Conservation (phyloP, 2,329 filamentous ascomycete species). For the Arthroderma sp. region DNA sequence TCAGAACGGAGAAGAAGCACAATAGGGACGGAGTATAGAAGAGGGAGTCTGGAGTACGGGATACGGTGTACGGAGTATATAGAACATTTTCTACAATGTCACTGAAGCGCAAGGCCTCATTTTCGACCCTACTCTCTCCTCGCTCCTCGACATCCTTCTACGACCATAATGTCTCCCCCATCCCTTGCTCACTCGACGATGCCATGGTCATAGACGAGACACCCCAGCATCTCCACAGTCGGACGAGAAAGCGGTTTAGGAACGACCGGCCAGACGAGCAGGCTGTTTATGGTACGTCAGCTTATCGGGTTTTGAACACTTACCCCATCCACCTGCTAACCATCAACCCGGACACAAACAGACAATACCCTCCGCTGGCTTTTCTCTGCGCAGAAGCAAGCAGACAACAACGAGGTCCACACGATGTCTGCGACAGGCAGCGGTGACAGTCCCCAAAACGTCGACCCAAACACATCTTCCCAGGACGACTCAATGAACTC, state of each 20-base stretch:
- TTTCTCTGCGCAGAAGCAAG: constrained; percentile 29
- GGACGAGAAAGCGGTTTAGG: constrained; percentile 48
- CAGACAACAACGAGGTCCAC: constrained; percentile 12
- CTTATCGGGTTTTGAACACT: neutral
- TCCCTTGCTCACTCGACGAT: constrained; percentile 17
- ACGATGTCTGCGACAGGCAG: constrained; percentile 12
- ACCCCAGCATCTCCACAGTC: constrained; percentile 39
- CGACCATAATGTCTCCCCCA: constrained; percentile 15
- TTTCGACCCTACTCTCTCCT: constrained; percentile 34
- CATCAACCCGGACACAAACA: constrained; percentile 10
- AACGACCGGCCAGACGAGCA: constrained; percentile 47
- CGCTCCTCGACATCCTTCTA: constrained; percentile 27
- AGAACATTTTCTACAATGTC: constrained; percentile 40
- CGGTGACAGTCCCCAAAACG: neutral
- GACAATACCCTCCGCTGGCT: constrained; percentile 34
- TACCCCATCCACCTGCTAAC: constrained; percentile 14
- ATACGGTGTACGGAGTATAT: neutral
- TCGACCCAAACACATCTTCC: constrained; percentile 2
- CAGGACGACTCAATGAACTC: constrained; percentile 16
- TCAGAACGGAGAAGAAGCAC: too few species aligned
- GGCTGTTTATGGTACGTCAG: constrained; percentile 41
- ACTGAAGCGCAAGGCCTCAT: constrained; percentile 48
- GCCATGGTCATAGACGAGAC: constrained; percentile 24
- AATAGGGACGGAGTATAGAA: too few species aligned
- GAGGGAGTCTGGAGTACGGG: neutral